These are phyloP conservation scores for Colletotrichum higginsianum DNA, from an alignment of 2,329 filamentous ascomycete genomes.

Conservation along the genomic window DNA sequence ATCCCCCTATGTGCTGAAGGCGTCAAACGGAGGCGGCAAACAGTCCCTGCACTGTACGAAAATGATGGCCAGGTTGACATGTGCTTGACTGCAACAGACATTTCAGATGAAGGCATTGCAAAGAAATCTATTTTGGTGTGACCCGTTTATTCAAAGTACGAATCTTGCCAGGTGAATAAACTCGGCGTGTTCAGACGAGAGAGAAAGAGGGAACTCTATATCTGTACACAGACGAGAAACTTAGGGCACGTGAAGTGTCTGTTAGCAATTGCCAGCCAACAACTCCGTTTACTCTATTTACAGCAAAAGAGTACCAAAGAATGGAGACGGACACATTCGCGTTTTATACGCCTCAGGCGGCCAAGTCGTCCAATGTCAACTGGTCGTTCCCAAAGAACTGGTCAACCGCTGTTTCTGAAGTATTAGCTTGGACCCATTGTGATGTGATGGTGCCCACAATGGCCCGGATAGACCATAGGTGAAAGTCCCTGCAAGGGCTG, in stretches of 20 bases:
- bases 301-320: constrained; percentile 3
- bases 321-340: constrained; percentile 25
- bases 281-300: constrained; percentile 4
- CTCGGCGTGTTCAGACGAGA: background rate
- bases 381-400: constrained; percentile 17
- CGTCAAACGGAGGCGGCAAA: no score
- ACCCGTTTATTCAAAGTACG: background rate
- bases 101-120: background rate
- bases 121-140: background rate
- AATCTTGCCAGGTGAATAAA: background rate
- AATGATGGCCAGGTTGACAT: background rate
- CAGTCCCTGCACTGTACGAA: constrained; percentile 18
- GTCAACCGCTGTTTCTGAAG: constrained; percentile 16
- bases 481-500: constrained; percentile 26
- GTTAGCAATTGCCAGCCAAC: background rate
- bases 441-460: constrained; percentile 37
- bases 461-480: constrained; percentile 14
- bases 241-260: background rate
- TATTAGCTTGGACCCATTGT: constrained; percentile 14
- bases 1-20: background rate
- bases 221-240: constrained; percentile 1
- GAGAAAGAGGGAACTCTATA: no score
- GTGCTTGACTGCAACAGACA: background rate
- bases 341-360: constrained; percentile 28
- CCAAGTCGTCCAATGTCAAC: constrained; percentile 11